These are phyloP conservation scores for Pleurotus platypus DNA, from an alignment of 768 basidiomycete genomes.

Conservation along the genomic window DNA sequence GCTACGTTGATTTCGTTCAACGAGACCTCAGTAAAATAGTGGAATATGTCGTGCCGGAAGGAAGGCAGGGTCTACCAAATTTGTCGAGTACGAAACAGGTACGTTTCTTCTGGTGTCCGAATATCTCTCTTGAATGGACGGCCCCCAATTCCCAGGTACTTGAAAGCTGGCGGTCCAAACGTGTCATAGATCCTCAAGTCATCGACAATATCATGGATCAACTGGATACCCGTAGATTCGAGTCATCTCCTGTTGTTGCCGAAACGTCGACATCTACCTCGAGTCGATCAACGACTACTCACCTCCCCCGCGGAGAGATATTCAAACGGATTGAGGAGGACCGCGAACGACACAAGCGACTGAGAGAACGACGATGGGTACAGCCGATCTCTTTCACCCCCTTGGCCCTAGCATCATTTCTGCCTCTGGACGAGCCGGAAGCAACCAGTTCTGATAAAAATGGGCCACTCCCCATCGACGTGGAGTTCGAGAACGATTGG, in stretches of 20 bases:
- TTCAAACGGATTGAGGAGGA: conserved; percentile 90
- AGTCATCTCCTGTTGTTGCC: conserved; percentile 9
- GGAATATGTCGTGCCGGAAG: conserved; percentile 82
- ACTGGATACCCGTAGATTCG: conserved; percentile 42
- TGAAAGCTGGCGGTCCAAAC: conserved; percentile 87
- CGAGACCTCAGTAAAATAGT: conserved; percentile 79
- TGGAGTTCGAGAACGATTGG: conserved; percentile 90
- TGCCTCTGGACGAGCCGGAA: conserved; percentile 47
- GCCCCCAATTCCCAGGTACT: conserved; percentile 54
- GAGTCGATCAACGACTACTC: conserved; percentile 18
- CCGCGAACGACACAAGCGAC: conserved; percentile 86
- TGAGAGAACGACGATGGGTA: conserved; percentile 91
- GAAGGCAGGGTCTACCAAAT: conserved; percentile 85
- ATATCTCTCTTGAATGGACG: background rate
- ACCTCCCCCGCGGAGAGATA: conserved; percentile 63
- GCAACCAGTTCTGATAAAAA: conserved; percentile 35
- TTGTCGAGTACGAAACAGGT: conserved; percentile 87
- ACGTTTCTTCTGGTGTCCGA: conserved; percentile 11
- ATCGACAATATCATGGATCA: conserved; percentile 66
- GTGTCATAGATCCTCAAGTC: conserved; percentile 74
- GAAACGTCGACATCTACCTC: conserved; percentile 21
- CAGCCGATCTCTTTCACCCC: conserved; percentile 63
- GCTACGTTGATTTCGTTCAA: conserved; percentile 75
- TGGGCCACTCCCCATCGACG: conserved; percentile 64
- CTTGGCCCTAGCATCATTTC: conserved; percentile 51